Conservation (phyloP, 257 asterid genomes). For the Plectranthus barbatus region DNA sequence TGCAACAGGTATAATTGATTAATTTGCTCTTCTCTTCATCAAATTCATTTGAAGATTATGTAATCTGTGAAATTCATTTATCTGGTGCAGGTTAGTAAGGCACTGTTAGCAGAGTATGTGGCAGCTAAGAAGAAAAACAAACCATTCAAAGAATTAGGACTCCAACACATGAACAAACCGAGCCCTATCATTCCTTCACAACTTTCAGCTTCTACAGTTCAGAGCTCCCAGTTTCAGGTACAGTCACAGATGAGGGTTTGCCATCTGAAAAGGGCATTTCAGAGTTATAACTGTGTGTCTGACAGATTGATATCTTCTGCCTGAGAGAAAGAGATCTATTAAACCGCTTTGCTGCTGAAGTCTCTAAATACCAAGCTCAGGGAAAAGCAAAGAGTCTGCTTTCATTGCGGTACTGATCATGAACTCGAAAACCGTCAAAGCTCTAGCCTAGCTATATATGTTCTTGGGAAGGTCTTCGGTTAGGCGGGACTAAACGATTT, state of each 20-base stretch:
- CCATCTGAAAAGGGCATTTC: no score
- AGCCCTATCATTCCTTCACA: conserved; percentile 53
- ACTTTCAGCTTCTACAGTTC: conserved; percentile 36
- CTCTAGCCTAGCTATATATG: no score
- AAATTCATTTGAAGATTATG: not conserved
- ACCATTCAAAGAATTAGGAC: conserved; percentile 81
- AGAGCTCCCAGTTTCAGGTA: conserved; percentile 71
- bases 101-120: conserved; percentile 64
- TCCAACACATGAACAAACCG: conserved; percentile 81
- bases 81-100: conserved; percentile 76
- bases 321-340: conserved; percentile 84
- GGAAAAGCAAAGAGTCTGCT: conserved; percentile 80
- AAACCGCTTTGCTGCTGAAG: conserved; percentile 65
- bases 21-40: not conserved
- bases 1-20: conserved; percentile 73
- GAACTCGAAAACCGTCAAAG: not conserved
- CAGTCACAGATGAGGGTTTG: no score
- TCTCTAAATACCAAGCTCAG: conserved; percentile 49
- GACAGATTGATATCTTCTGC: conserved; percentile 74
- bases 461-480: no score
- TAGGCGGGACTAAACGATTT: no score
- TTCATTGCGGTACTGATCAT: conserved; percentile 47
- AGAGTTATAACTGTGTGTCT: conserved; percentile 3
- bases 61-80: not conserved
- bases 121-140: conserved; percentile 50